Conservation (phyloP, 805 yeast species). For the Cyberlindnera veronae region DNA sequence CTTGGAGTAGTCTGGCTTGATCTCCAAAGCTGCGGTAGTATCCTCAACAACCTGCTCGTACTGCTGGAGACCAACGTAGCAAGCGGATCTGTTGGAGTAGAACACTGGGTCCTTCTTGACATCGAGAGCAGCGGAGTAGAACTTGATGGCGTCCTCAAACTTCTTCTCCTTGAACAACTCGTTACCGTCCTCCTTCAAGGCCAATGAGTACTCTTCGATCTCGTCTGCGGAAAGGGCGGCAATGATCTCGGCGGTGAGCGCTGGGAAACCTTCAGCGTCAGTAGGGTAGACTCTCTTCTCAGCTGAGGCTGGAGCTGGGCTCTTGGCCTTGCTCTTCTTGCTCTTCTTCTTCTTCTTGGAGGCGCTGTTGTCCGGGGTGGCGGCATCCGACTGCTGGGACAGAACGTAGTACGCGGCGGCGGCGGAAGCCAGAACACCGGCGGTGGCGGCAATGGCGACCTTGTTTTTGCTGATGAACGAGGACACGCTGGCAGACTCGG, state of each 20-base stretch:
- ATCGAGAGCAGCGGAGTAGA: conserved; percentile 73
- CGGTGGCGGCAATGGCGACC: conserved; percentile 59
- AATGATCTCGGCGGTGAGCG: conserved; percentile 44
- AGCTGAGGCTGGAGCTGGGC: conserved; percentile 14
- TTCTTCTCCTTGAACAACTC: conserved; percentile 66
- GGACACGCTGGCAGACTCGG: conserved; percentile 23
- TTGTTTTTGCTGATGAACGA: conserved; percentile 42
- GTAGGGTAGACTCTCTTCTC: conserved; percentile 48
- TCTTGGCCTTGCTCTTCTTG: conserved; percentile 30
- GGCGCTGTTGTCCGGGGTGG: conserved; percentile 11
- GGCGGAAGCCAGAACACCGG: conserved; percentile 61
- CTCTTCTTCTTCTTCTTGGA: conserved; percentile 39
- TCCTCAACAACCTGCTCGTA: conserved; percentile 84
- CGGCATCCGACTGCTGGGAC: conserved; percentile 31
- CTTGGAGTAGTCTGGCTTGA: conserved; percentile 88
- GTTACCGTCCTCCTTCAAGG: conserved; percentile 89
- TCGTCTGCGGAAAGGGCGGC: conserved; percentile 44
- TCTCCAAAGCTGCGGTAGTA: conserved; percentile 77
- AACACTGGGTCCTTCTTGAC: conserved; percentile 82
- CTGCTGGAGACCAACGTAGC: conserved; percentile 78
- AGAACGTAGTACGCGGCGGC: conserved; percentile 57
- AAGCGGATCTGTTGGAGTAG: conserved; percentile 95
- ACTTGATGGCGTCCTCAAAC: conserved; percentile 71
- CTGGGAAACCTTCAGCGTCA: conserved; percentile 55
- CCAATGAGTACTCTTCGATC: conserved; percentile 62